These are phyloP conservation scores for Diaporthe sp. DNA, from an alignment of 2,329 filamentous ascomycete genomes.

Conservation along the genomic window DNA sequence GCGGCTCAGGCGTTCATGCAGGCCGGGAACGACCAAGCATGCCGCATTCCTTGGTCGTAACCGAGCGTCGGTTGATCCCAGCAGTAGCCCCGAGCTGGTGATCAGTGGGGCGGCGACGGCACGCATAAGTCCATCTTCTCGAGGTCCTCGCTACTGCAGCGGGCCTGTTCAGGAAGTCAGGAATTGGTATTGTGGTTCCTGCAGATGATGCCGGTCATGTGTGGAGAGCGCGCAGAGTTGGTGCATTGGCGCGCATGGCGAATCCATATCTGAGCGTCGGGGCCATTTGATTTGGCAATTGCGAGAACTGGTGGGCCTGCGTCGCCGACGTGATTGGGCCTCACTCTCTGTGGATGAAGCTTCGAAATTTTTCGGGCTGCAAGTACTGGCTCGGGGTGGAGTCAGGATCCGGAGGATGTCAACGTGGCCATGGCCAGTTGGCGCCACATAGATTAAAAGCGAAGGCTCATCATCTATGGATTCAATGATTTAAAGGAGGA, in stretches of 20 bases:
- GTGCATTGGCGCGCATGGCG: constrained; percentile 18
- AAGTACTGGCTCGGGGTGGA: constrained; percentile 5
- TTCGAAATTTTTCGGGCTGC: constrained; percentile 4
- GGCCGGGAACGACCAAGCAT: background rate
- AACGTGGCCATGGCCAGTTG: constrained; percentile 17
- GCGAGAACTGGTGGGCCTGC: background rate
- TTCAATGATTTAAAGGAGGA: constrained; percentile 22
- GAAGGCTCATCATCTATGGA: constrained; percentile 11
- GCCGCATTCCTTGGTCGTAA: background rate
- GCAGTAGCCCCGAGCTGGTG: constrained; percentile 1
- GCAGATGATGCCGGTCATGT: constrained; percentile 16
- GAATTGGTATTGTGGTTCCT: constrained; percentile 16
- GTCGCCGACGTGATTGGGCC: constrained; percentile 8
- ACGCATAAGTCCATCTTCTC: background rate
- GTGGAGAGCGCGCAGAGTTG: background rate
- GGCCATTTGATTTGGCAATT: constrained; percentile 25
- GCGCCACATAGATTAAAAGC: constrained; percentile 14
- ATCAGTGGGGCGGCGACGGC: background rate
- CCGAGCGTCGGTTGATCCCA: constrained; percentile 1
- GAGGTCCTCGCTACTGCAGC: background rate
- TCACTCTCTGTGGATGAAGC: constrained; percentile 11
- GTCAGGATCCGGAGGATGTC: constrained; percentile 15
- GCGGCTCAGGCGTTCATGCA: constrained; percentile 22
- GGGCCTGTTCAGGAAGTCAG: background rate
- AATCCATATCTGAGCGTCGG: background rate